Percentiles rank a stretch among this genome's conserved stretches.
These are phyloP conservation scores for Paraconiothyrium brasiliense DNA, from an alignment of 2,329 filamentous ascomycete species.

Conservation along the genomic window DNA sequence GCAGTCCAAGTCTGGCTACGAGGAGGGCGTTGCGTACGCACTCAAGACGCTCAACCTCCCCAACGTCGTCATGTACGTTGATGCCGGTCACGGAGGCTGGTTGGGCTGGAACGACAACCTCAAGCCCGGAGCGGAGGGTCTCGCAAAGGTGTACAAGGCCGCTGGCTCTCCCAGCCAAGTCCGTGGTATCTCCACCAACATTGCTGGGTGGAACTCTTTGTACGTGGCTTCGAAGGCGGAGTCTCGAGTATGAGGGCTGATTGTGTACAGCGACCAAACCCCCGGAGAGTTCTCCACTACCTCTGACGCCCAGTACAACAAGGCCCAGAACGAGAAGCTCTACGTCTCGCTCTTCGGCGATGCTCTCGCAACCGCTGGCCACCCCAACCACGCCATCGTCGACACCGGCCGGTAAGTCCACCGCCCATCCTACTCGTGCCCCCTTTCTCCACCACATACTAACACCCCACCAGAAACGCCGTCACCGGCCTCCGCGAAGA, in stretches of 20 bases:
- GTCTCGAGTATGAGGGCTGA: slow-evolving; percentile 32
- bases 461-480: slow-evolving; percentile 20
- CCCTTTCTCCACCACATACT: neutral
- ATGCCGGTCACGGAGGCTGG: slow-evolving; percentile 43
- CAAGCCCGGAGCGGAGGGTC: slow-evolving; percentile 35
- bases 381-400: slow-evolving; percentile 39
- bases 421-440: neutral
- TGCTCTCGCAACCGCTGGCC: slow-evolving; percentile 19
- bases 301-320: slow-evolving; percentile 32
- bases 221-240: slow-evolving; percentile 25
- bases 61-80: slow-evolving; percentile 41
- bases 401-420: slow-evolving; percentile 34
- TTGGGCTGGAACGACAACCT: slow-evolving; percentile 43
- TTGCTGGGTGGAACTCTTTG: slow-evolving; percentile 41
- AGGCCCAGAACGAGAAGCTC: slow-evolving; percentile 14
- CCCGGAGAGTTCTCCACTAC: slow-evolving; percentile 35
- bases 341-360: slow-evolving; percentile 11
- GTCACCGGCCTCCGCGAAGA: slow-evolving; percentile 32
- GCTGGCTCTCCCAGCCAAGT: slow-evolving; percentile 33
- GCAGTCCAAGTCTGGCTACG: slow-evolving; percentile 36
- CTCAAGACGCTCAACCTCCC: slow-evolving; percentile 40
- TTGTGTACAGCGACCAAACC: slow-evolving; percentile 33
- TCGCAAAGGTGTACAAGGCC: slow-evolving; percentile 38
- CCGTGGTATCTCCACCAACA: slow-evolving; percentile 38
- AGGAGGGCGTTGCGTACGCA: slow-evolving; percentile 41